phyloP scores from a whole-genome alignment of 2,329 filamentous ascomycete species.

The Trematosphaeria pertusa region DNA sequence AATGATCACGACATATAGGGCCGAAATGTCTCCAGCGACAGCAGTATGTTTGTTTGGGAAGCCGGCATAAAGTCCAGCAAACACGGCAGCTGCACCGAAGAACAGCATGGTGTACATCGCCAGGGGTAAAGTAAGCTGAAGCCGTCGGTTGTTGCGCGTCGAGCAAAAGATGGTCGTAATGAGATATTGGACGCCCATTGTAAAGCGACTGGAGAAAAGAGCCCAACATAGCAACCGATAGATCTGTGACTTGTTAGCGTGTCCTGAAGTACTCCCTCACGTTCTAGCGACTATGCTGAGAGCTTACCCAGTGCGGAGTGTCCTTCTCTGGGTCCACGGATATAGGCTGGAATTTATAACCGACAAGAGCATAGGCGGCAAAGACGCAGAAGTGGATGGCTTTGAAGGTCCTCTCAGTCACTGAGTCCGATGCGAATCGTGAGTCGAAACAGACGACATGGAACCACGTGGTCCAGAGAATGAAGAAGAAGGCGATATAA shows the following conservation, averaged over 20 bases:
- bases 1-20: slow-evolving; percentile 55
- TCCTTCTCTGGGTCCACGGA: slow-evolving; percentile 1
- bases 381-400: slow-evolving; percentile 65
- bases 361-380: slow-evolving; percentile 67
- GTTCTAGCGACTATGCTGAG: no score
- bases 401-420: slow-evolving; percentile 65
- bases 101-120: slow-evolving; percentile 12
- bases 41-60: slow-evolving; percentile 1
- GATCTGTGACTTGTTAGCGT: slow-evolving; percentile 7
- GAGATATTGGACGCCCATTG: slow-evolving; percentile 18
- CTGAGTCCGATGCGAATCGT: slow-evolving; percentile 66
- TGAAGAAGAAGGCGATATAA: slow-evolving; percentile 58
- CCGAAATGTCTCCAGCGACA: slow-evolving; percentile 9
- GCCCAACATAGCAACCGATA: slow-evolving; percentile 17
- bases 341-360: slow-evolving; percentile 33
- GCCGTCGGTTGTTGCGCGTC: slow-evolving; percentile 1
- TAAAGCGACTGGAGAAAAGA: slow-evolving; percentile 19
- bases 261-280: not conserved
- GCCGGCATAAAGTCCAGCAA: slow-evolving; percentile 12
- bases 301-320: slow-evolving; percentile 14
- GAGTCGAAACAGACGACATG: slow-evolving; percentile 67
- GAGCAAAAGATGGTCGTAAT: slow-evolving; percentile 11
- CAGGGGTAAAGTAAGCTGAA: slow-evolving; percentile 12
- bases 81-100: slow-evolving; percentile 9
- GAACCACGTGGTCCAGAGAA: slow-evolving; percentile 71